A percentile compares a stretch with the other conserved stretches of the same genome.
Conservation (phyloP, 2,329 filamentous ascomycete genomes). For the Tolypocladium inflatum region DNA sequence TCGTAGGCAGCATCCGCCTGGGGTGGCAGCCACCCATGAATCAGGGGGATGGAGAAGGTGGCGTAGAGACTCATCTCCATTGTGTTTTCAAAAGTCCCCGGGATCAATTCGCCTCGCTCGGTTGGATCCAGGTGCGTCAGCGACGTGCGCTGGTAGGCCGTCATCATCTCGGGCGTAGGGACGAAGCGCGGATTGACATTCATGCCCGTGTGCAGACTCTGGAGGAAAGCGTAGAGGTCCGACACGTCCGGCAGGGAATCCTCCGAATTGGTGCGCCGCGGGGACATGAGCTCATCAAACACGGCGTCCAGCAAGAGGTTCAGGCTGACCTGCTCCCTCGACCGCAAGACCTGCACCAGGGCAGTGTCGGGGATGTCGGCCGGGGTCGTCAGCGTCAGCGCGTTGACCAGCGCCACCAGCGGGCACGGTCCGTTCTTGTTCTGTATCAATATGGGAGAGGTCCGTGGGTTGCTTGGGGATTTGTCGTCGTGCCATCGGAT, state of each 20-base stretch:
- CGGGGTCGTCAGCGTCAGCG: conserved; percentile 74
- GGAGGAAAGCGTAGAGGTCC: conserved; percentile 79
- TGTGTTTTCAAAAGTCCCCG: conserved; percentile 78
- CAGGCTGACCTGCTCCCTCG: conserved; percentile 80
- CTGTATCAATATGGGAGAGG: conserved; percentile 83
- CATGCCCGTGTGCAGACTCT: conserved; percentile 90
- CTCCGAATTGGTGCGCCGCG: conserved; percentile 52
- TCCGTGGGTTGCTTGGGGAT: conserved; percentile 51
- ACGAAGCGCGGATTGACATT: conserved; percentile 93
- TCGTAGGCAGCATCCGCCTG: conserved; percentile 54
- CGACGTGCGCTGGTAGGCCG: conserved; percentile 40
- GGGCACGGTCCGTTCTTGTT: conserved; percentile 94
- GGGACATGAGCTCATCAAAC: conserved; percentile 86
- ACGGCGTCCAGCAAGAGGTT: conserved; percentile 79
- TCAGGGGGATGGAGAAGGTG: conserved; percentile 77
- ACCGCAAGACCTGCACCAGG: conserved; percentile 66
- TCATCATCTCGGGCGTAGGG: conserved; percentile 38
- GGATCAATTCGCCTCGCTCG: conserved; percentile 37
- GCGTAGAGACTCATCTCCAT: conserved; percentile 84
- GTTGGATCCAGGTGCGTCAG: conserved; percentile 42
- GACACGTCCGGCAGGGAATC: conserved; percentile 72
- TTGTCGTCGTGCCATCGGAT: conserved; percentile 71
- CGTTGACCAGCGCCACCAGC: conserved; percentile 85
- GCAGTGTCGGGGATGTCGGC: conserved; percentile 52
- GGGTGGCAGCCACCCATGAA: conserved; percentile 88